phyloP scores from a whole-genome alignment of 2,329 filamentous ascomycete species.

The Colletotrichum sp. region DNA sequence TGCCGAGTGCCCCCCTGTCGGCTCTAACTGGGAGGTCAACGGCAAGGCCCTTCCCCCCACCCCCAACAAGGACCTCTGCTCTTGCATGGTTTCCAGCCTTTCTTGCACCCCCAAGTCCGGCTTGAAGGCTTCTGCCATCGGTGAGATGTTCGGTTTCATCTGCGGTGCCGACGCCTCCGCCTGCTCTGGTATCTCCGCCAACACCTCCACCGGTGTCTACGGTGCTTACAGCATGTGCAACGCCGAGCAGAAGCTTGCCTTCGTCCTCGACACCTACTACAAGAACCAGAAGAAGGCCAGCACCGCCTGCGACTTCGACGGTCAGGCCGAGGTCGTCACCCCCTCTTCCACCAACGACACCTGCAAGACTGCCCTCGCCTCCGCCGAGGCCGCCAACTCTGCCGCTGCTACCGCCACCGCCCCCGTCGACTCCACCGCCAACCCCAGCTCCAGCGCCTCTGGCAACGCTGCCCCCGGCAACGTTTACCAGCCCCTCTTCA shows the following conservation, averaged over 20 bases:
- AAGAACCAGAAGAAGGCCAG: conserved; percentile 54
- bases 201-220: conserved; percentile 71
- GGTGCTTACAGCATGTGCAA: conserved; percentile 82
- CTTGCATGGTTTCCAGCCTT: conserved; percentile 81
- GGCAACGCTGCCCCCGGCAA: conserved; percentile 24
- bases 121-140: conserved; percentile 64
- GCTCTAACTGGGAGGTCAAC: conserved; percentile 69
- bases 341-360: conserved; percentile 48
- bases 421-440: conserved; percentile 35
- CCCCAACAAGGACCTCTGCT: conserved; percentile 80
- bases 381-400: conserved; percentile 64
- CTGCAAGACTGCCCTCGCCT: conserved; percentile 64
- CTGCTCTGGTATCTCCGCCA: conserved; percentile 72
- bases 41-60: conserved; percentile 76
- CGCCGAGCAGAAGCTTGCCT: conserved; percentile 72
- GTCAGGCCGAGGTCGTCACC: conserved; percentile 63
- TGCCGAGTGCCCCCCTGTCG: conserved; percentile 72
- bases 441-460: conserved; percentile 11
- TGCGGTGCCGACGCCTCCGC: conserved; percentile 63
- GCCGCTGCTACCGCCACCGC: conserved; percentile 51
- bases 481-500: conserved; percentile 45
- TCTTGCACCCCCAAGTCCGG: conserved; percentile 69
- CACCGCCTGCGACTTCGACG: conserved; percentile 74
- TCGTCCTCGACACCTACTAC: conserved; percentile 78
- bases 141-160: conserved; percentile 74